Conservation (phyloP, 352 stramenopile species). For the Globisporangium okanoganense region DNA sequence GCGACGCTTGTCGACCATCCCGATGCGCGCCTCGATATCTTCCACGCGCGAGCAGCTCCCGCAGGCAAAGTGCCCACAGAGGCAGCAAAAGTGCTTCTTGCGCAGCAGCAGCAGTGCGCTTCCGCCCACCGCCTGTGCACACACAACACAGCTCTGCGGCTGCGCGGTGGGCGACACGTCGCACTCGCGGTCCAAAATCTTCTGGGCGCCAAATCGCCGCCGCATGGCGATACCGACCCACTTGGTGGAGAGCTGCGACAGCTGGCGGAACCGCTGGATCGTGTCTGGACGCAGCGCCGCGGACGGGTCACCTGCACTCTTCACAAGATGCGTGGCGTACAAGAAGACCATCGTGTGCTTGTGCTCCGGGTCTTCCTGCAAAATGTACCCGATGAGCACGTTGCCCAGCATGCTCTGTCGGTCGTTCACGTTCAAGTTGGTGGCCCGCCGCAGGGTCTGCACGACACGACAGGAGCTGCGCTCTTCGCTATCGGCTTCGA, state of each 20-base stretch:
- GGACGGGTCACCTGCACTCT: background rate
- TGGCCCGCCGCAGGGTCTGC: slow-evolving; percentile 14
- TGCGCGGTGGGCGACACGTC: background rate
- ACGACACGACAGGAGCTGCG: slow-evolving; percentile 15
- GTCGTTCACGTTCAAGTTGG: slow-evolving; percentile 1
- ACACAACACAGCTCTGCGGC: slow-evolving; percentile 11
- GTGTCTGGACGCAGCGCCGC: slow-evolving; percentile 4
- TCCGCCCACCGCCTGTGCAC: slow-evolving; percentile 9
- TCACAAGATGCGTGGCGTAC: slow-evolving; percentile 14
- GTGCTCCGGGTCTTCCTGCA: slow-evolving; percentile 18
- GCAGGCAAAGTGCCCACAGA: slow-evolving; percentile 38
- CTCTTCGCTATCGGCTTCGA: slow-evolving; percentile 6
- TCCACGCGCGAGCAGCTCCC: slow-evolving; percentile 29
- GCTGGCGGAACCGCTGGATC: slow-evolving; percentile 14
- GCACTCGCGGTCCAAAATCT: slow-evolving; percentile 10
- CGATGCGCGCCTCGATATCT: slow-evolving; percentile 37
- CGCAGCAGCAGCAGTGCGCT: slow-evolving; percentile 8
- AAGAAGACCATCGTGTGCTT: slow-evolving; percentile 20
- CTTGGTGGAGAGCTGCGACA: slow-evolving; percentile 13
- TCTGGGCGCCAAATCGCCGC: slow-evolving; percentile 15
- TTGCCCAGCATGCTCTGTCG: slow-evolving; percentile 8
- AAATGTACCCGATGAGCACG: slow-evolving; percentile 16
- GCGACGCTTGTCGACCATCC: slow-evolving; percentile 30
- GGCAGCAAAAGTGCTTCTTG: slow-evolving; percentile 27
- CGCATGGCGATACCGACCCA: slow-evolving; percentile 17